These are phyloP conservation scores for Cytospora leucostoma DNA, from an alignment of 2,329 filamentous ascomycete genomes.

Conservation along the genomic window DNA sequence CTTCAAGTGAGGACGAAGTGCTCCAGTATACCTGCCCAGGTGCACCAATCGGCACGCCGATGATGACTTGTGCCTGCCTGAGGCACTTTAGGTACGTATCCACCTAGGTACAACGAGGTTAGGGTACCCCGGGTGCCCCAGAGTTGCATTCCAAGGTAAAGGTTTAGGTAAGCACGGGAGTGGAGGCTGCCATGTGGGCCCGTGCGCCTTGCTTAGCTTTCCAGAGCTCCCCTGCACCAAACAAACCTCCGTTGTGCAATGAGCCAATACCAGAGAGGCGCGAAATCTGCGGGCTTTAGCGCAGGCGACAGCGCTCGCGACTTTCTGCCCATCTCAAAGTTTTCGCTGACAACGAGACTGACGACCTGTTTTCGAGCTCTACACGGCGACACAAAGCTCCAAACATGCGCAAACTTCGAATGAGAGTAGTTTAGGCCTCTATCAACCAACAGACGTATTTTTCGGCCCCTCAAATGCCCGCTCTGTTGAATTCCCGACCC, in stretches of 20 bases:
- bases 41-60: slow-evolving; percentile 1
- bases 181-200: not conserved
- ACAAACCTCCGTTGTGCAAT: not conserved
- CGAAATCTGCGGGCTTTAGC: slow-evolving; percentile 31
- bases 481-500: slow-evolving; percentile 57
- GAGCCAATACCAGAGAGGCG: slow-evolving; percentile 16
- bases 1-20: slow-evolving; percentile 15
- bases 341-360: slow-evolving; percentile 54
- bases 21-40: too few species aligned
- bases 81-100: slow-evolving; percentile 17
- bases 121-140: not conserved
- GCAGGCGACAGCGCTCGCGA: slow-evolving; percentile 29
- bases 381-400: slow-evolving; percentile 50
- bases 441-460: slow-evolving; percentile 57
- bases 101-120: too few species aligned
- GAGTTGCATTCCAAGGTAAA: not conserved
- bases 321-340: slow-evolving; percentile 44
- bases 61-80: slow-evolving; percentile 18
- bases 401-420: slow-evolving; percentile 57
- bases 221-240: not conserved
- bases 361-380: slow-evolving; percentile 46
- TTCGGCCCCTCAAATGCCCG: slow-evolving; percentile 59
- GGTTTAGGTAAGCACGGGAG: not conserved
- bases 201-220: not conserved
- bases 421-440: slow-evolving; percentile 47